These are phyloP conservation scores for Eucalyptus tenuipes DNA, from an alignment of 345 rosid genomes.

Conservation along the genomic window DNA sequence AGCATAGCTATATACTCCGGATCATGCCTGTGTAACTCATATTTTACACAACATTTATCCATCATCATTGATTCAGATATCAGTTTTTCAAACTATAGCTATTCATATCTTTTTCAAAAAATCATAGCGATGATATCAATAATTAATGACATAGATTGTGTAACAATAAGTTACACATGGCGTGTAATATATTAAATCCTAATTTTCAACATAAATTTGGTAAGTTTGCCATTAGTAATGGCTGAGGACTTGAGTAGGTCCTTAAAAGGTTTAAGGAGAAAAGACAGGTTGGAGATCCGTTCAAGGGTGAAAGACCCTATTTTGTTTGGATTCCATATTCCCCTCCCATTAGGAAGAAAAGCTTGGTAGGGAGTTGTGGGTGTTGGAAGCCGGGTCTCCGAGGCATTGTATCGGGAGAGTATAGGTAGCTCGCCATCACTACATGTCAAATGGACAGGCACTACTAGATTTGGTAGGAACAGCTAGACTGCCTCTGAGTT, in stretches of 20 bases:
- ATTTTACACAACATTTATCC: not conserved
- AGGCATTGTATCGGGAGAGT: accelerated
- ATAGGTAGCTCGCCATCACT: not conserved
- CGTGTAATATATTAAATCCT: not conserved
- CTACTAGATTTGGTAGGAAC: not conserved
- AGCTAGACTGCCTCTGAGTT: not conserved
- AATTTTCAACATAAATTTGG: not conserved
- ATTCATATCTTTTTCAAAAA: not conserved
- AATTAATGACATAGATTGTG: not conserved
- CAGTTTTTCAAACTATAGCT: not conserved
- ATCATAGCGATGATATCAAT: not conserved
- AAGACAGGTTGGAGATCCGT: accelerated
- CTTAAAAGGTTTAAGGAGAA: too few relatives aligned
- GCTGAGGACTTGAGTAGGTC: accelerated
- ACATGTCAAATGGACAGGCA: not conserved
- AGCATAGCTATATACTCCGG: not conserved
- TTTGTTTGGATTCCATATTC: too few relatives aligned
- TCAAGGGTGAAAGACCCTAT: too few relatives aligned
- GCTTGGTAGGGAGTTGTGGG: not conserved
- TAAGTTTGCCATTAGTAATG: not conserved
- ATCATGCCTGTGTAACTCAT: not conserved
- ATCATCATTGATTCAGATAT: not conserved
- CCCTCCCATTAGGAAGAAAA: not conserved
- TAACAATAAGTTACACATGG: not conserved
- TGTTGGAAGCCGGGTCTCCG: accelerated